Evolutionary conservation across 257 asterid species (phyloP), one percentile per base, ranked within the genome.

Genomic region (Ehretia macrophylla): DNA sequence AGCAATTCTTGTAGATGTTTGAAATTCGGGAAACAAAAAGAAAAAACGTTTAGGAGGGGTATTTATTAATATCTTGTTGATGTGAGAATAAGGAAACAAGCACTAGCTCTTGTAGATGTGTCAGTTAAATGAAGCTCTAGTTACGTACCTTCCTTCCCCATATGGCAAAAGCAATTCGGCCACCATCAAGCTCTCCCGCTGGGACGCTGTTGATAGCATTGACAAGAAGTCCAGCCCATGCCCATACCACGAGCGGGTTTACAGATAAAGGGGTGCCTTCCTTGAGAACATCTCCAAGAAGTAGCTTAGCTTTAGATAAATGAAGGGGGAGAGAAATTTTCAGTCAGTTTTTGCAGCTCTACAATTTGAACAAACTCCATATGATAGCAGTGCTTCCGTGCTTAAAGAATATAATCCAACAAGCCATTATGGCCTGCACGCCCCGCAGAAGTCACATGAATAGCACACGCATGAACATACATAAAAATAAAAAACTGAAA

Each of bases 131-230:
- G 9, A 10, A 19, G 56, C 27, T 60, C 37, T 0, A 27, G 17
- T 17, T 18, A 49, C 59, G 12, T 82, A 92, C 99, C 97, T 92
- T 88, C 77, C 99, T 86, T 74, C 99, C 99, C 87, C 88, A 92
- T 40, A 88, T 72, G 44, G 97, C 83, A 46, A 92, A 92, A 64
- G 97, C 78, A 67, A 92, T 84, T 22, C 97, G 82, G 19, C 97
- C 99, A 44, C 99, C 99, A 59, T 92, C 97, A 12, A 86, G 84
- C 73, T 88, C 97, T 74, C 99, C 99, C 9, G 97, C 99, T 37
- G 99, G 99, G 71, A 92, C 84, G 80, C 96, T 84, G 68, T 92
- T 92, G 66, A 92, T 81, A 55, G 96, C 96, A 73, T 92, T 92
- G 21, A 88, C 83, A 55, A 92, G 85, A 68, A 92, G 96, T 46